Evolutionary conservation across 176 grass and related monocot genomes (phyloP).

Genomic region (Triticum monococcum): DNA sequence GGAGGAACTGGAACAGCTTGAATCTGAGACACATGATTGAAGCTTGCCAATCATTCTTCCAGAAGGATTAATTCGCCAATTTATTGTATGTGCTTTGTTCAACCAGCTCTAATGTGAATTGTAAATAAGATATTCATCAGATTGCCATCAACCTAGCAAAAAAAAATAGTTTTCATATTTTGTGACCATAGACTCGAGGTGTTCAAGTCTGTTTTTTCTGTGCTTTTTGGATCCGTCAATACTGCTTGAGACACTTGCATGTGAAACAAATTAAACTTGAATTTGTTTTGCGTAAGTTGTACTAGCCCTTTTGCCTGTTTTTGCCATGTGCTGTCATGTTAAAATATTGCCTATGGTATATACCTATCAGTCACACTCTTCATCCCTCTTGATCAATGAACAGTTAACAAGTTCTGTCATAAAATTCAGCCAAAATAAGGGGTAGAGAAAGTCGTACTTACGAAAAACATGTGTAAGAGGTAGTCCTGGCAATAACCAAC

Average conservation of each 20-base stretch:
- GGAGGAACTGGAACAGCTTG: slow-evolving; percentile 45
- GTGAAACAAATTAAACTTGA: background rate
- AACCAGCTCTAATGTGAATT: background rate
- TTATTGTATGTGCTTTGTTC: background rate
- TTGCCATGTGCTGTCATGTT: background rate
- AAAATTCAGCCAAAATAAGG: background rate
- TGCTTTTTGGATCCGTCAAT: background rate
- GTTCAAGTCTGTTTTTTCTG: background rate
- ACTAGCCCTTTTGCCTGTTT: background rate
- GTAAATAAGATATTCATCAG: background rate
- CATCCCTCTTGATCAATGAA: background rate
- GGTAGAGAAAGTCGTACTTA: background rate
- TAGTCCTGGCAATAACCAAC: background rate
- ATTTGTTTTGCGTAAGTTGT: background rate
- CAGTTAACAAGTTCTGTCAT: background rate
- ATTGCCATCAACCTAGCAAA: background rate
- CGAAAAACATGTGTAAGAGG: background rate
- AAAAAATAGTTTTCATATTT: background rate
- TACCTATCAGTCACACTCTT: background rate
- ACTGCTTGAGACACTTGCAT: background rate
- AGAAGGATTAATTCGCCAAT: slow-evolving; percentile 12
- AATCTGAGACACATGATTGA: slow-evolving; percentile 38
- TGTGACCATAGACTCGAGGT: background rate
- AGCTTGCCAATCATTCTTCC: slow-evolving; percentile 35
- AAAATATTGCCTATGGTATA: background rate